Evolutionary conservation across 495 filamentous ascomycete genomes (phyloP), one percentile per base, ranked within the genome.

Genomic region (Neurospora africana): DNA sequence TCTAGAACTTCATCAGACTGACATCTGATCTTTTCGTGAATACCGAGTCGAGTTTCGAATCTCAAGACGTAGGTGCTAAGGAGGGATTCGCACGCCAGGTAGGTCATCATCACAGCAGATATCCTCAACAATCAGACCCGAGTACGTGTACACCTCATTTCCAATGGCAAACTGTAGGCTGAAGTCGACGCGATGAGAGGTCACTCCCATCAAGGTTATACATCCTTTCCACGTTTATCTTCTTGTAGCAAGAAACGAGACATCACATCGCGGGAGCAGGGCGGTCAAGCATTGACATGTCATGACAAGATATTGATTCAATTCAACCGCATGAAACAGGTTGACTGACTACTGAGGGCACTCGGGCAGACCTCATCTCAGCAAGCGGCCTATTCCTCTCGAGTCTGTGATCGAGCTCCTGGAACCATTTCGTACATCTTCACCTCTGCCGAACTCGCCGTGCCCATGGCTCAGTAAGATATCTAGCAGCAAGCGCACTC

Each of bases 401-500:
- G n/a, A 21, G 19, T 21, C 41, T 44, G 39, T 41, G 19, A 43
- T n/a, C n/a, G 41, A 44, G 41, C n/a, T 44, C 41, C 21, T 44
- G 41, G n/a, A 44, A 21, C 21, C 41, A 44, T 21, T 44, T 44
- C 41, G 41, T n/a, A 44, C 17, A 44, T 44, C 41, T 41, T 44
- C 41, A 44, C n/a, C 41, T 44, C 19, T 44, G 8, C 41, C 41
- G 19, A 44, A 10, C 41, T 44, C 41, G 41, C 3, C 41, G 41
- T 3, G 19, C 41, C 41, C 41, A 43, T 43, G 41, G 41, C 17
- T 11, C n/a, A 11, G 10, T 15, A 7, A 58, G 21, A 58, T 27
- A 39, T 39, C 73, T 76, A 79, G 73, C 78, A 79, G 71, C 78
- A 79, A 30, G 23, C 47, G 67, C 76, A 78, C 69, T 75, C 73